Conservation (phyloP, 306 rosid genomes). For the Cyamopsis tetragonoloba region DNA sequence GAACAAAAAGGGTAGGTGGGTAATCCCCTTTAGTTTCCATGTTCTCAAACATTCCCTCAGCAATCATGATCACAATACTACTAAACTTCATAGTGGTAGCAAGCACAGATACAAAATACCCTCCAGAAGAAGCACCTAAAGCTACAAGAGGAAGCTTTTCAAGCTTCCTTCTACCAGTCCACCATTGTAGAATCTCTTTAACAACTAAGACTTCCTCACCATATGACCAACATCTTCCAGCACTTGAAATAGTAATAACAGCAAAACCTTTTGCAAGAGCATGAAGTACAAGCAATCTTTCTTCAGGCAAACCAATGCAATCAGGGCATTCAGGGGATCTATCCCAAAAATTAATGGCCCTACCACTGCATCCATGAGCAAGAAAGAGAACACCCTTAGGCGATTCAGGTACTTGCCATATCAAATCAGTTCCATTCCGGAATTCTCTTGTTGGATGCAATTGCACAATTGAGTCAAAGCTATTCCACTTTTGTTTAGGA, state of each 20-base stretch:
- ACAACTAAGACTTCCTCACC: slow-evolving; percentile 53
- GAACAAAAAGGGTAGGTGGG: slow-evolving; percentile 83
- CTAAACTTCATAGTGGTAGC: slow-evolving; percentile 54
- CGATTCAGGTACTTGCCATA: slow-evolving; percentile 82
- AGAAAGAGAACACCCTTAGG: slow-evolving; percentile 84
- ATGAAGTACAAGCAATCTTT: slow-evolving; percentile 65
- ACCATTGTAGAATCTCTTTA: slow-evolving; percentile 66
- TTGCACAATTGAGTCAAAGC: slow-evolving; percentile 51
- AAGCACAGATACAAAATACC: slow-evolving; percentile 81
- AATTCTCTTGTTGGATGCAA: slow-evolving; percentile 53
- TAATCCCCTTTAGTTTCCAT: slow-evolving; percentile 51
- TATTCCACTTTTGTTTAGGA: slow-evolving; percentile 52
- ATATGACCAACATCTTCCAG: slow-evolving; percentile 61
- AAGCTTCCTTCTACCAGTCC: slow-evolving; percentile 61
- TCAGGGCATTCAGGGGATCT: slow-evolving; percentile 52
- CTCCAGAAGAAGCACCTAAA: slow-evolving; percentile 91
- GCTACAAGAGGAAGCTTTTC: slow-evolving; percentile 72
- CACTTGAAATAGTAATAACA: slow-evolving; percentile 69
- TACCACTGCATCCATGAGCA: slow-evolving; percentile 86
- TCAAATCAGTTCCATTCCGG: slow-evolving; percentile 64
- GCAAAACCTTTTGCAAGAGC: slow-evolving; percentile 67
- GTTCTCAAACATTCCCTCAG: slow-evolving; percentile 72
- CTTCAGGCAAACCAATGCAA: slow-evolving; percentile 92
- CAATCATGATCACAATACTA: slow-evolving; percentile 75
- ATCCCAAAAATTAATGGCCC: slow-evolving; percentile 85